Conservation (phyloP, 257 asterid genomes). For the Fraxinus cuspidata region DNA sequence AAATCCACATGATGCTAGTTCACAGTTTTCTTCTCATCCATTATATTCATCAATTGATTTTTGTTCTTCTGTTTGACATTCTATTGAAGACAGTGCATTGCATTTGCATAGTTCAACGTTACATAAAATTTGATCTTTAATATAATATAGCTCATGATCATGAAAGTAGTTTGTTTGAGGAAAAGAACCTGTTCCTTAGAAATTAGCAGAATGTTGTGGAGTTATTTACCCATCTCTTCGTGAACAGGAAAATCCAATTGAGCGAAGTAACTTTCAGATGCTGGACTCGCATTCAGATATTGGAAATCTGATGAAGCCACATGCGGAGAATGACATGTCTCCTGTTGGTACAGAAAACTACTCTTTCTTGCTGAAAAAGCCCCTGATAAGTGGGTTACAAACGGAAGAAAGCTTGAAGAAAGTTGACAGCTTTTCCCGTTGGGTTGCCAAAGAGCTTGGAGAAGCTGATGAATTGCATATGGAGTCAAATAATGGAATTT, state of each 20-base stretch:
- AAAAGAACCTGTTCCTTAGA: slow-evolving; percentile 38
- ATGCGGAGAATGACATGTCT: slow-evolving; percentile 46
- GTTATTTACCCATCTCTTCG: slow-evolving; percentile 37
- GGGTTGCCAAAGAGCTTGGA: slow-evolving; percentile 85
- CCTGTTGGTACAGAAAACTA: slow-evolving; percentile 45
- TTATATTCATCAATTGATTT: background rate
- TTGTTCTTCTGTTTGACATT: slow-evolving; percentile 27
- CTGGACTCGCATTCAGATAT: slow-evolving; percentile 43
- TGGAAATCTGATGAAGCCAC: slow-evolving; percentile 35
- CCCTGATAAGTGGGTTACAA: slow-evolving; percentile 58
- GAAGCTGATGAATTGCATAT: slow-evolving; percentile 64
- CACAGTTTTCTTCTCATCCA: background rate
- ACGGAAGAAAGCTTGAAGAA: slow-evolving; percentile 79
- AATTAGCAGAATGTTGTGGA: slow-evolving; percentile 39
- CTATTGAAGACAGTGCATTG: slow-evolving; percentile 34
- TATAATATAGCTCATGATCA: slow-evolving; percentile 28
- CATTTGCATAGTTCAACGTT: slow-evolving; percentile 27
- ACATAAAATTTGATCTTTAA: slow-evolving; percentile 32
- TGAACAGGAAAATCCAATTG: slow-evolving; percentile 48
- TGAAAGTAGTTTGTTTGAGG: slow-evolving; percentile 39
- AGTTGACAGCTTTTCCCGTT: slow-evolving; percentile 93
- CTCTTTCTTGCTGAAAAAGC: slow-evolving; percentile 51
- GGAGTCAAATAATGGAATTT: slow-evolving; percentile 55
- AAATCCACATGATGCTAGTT: background rate
- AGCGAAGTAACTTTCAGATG: slow-evolving; percentile 42